Conservation (phyloP, 257 asterid genomes). For the Solanum pinnatisectum region DNA sequence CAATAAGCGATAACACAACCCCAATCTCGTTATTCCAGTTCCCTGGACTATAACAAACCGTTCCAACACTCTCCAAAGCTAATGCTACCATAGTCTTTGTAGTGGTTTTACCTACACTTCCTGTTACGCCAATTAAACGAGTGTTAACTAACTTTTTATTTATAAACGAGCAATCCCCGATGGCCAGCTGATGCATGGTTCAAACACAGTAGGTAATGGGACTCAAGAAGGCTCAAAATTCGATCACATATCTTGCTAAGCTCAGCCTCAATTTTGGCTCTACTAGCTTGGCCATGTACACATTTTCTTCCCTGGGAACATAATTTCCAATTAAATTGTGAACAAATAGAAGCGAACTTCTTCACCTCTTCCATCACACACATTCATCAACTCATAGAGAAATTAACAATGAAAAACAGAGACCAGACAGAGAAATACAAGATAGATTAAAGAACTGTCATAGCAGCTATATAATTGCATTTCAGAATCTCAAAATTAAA, state of each 20-base stretch:
- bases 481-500: neutral
- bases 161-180: too few species aligned
- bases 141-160: too few species aligned
- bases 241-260: too few species aligned
- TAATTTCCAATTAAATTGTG: neutral
- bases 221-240: too few species aligned
- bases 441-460: neutral
- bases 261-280: too few species aligned
- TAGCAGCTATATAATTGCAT: neutral
- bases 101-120: slow-evolving; percentile 31
- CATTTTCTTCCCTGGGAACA: neutral
- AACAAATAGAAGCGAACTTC: neutral
- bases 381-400: neutral
- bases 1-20: slow-evolving; percentile 14
- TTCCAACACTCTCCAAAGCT: slow-evolving; percentile 12
- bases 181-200: too few species aligned
- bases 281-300: too few species aligned
- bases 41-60: slow-evolving; percentile 9
- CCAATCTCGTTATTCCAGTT: slow-evolving; percentile 23
- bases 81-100: slow-evolving; percentile 13
- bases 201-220: too few species aligned
- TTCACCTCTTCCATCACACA: neutral
- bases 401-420: neutral
- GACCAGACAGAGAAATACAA: neutral
- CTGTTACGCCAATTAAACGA: slow-evolving; percentile 13